Base-by-base conservation (phyloP, 352 stramenopile genomes). In the Phytophthora pluvialis region DNA sequence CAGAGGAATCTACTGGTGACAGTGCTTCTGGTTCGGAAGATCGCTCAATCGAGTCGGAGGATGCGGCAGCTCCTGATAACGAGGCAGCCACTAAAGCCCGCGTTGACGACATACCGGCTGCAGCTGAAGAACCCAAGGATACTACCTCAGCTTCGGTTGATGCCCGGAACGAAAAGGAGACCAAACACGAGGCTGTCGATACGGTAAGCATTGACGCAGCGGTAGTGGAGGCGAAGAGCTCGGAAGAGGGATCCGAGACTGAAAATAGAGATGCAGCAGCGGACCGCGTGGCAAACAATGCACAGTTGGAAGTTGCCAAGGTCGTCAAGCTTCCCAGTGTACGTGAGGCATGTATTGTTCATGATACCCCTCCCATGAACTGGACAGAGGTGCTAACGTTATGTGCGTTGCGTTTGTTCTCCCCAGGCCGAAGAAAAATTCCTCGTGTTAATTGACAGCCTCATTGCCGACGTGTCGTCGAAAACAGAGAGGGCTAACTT, bases 381-480 rank as follows among this genome's bases (percentile, higher is more conserved):
- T 2, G 21, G 21, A 21, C 21, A 21, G 21, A 2, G 21, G 21
- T 21, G 25, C 45, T 67, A 39, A 67, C 31, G 21, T 18, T 28
- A 44, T 58, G 15, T 15, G 13, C 25, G n/a, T 28, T 59, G 15
- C 12, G 11, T 16, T 7, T 47, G 18, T 53, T 7, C 35, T 39
- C 0, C 49, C 1, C 42, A 90, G 81, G 51, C 70, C 8, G 80
- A 89, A 60, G 67, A 86, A 40, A 83, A 83, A 39, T 89, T 93
- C 15, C 47, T 90, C 29, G 36, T 65, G 7, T 64, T 91, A 11
- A 62, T 93, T 25, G 75, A 93, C 26, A 64, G 56, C 10, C 62
- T 91, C 42, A 90, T 93, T 51, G 70, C 70, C 1, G 78, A 90
- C 52, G 72, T 93, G 0, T 84, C 78, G 3, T 87, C 78, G 10